phyloP scores from a whole-genome alignment of 2,329 filamentous ascomycete species.

The Epichloe coenophiala region DNA sequence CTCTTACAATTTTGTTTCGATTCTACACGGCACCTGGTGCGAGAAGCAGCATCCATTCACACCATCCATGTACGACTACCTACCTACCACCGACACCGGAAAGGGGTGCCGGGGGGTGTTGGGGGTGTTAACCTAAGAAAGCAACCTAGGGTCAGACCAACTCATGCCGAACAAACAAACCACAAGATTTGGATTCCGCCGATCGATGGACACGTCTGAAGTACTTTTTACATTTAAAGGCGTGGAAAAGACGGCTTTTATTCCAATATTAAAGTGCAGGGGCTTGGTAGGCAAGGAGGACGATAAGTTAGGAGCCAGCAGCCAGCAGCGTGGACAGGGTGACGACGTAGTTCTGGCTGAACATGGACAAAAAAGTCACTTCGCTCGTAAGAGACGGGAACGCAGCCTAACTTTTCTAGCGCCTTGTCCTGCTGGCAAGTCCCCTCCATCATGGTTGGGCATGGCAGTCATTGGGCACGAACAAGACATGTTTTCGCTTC shows the following conservation, averaged over 20 bases:
- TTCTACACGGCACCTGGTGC: slow-evolving; percentile 1
- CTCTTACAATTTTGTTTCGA: background rate
- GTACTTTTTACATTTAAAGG: background rate
- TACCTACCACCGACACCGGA: too few species aligned
- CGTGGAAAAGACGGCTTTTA: background rate
- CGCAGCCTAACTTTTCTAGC: too few species aligned
- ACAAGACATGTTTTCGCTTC: background rate
- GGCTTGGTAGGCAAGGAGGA: background rate
- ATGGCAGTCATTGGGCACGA: background rate
- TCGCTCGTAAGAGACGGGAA: background rate
- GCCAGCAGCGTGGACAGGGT: background rate
- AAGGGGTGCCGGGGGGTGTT: too few species aligned
- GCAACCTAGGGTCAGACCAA: background rate
- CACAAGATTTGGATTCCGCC: background rate
- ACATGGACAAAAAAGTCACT: background rate
- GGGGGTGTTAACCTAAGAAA: background rate
- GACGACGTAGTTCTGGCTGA: background rate
- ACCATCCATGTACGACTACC: background rate
- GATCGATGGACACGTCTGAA: background rate
- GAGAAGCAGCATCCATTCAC: background rate
- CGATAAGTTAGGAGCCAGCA: too few species aligned
- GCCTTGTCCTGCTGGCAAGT: too few species aligned
- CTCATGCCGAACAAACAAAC: background rate
- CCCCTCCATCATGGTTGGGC: background rate
- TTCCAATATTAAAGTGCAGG: background rate